Conservation (phyloP, 75 land plant genomes). For the Gnetum montanum region DNA sequence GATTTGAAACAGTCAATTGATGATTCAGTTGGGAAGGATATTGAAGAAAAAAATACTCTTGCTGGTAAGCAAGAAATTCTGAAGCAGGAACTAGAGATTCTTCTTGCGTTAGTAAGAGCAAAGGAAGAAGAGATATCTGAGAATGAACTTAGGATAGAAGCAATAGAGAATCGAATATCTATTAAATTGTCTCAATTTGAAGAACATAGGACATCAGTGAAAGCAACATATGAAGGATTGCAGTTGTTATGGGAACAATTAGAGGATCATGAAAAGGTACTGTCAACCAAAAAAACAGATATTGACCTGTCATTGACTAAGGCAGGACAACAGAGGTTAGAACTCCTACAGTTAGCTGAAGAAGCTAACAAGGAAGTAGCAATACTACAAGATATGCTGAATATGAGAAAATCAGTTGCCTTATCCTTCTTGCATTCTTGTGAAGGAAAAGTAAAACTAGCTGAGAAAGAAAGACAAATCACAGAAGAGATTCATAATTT, state of each 20-base stretch:
- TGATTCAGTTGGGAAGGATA: slow-evolving; percentile 28
- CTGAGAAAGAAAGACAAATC: slow-evolving; percentile 41
- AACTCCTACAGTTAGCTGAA: slow-evolving; percentile 29
- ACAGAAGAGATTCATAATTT: slow-evolving; percentile 33
- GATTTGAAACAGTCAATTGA: slow-evolving; percentile 34
- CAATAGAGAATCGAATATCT: slow-evolving; percentile 42
- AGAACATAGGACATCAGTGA: slow-evolving; percentile 20
- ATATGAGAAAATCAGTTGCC: slow-evolving; percentile 26
- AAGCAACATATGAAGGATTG: slow-evolving; percentile 19
- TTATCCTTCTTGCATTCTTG: slow-evolving; percentile 23
- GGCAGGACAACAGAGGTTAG: slow-evolving; percentile 25
- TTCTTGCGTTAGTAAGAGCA: slow-evolving; percentile 42
- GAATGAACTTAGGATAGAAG: slow-evolving; percentile 33
- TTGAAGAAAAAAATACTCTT: slow-evolving; percentile 32
- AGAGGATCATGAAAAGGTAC: slow-evolving; percentile 22
- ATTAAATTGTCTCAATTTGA: slow-evolving; percentile 26
- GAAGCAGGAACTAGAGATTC: slow-evolving; percentile 45
- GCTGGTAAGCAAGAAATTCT: slow-evolving; percentile 22
- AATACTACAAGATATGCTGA: slow-evolving; percentile 22
- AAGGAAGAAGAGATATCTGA: slow-evolving; percentile 66
- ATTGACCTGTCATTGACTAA: slow-evolving; percentile 22
- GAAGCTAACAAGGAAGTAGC: slow-evolving; percentile 40
- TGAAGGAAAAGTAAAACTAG: slow-evolving; percentile 43
- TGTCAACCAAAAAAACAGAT: slow-evolving; percentile 24
- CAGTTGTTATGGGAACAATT: slow-evolving; percentile 19